These are phyloP conservation scores for Mallotus repandus DNA, from an alignment of 441 rosid species.

Conservation along the genomic window DNA sequence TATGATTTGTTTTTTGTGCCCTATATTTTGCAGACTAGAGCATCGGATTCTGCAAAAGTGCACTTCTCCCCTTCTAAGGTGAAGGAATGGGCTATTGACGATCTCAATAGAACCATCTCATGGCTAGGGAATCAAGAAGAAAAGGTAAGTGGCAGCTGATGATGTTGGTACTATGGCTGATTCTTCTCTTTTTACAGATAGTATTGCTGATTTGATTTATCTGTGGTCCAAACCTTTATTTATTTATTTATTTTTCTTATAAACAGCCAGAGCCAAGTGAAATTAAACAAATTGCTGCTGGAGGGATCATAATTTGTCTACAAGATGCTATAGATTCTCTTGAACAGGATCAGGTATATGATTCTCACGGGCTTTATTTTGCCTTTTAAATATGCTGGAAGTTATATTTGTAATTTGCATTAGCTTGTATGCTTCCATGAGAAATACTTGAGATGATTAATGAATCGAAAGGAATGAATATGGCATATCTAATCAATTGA, in stretches of 20 bases:
- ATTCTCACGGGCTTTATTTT: not conserved
- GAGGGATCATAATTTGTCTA: constrained; percentile 86
- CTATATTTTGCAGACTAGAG: constrained; percentile 38
- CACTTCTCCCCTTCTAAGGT: constrained; percentile 50
- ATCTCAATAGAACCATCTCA: constrained; percentile 64
- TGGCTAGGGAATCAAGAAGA: constrained; percentile 90
- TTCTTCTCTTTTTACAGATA: not conserved
- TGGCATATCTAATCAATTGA: not conserved
- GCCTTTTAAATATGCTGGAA: not conserved
- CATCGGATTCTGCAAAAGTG: constrained; percentile 33
- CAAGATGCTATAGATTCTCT: constrained; percentile 89
- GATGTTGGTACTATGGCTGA: constrained; percentile 11
- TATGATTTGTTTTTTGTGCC: constrained; percentile 18
- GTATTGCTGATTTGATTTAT: constrained; percentile 3
- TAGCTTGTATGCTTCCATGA: constrained; percentile 3
- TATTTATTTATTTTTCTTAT: constrained; percentile 22
- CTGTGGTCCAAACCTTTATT: constrained; percentile 15
- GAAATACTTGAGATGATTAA: not conserved
- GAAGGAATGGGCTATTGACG: constrained; percentile 77
- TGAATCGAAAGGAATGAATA: not conserved
- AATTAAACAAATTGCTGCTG: constrained; percentile 76
- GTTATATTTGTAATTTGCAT: constrained; percentile 7
- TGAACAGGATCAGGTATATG: constrained; percentile 68
- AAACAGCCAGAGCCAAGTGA: constrained; percentile 85
- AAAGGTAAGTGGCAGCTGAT: constrained; percentile 47